Evolutionary conservation across 257 asterid species (phyloP), one percentile per base, ranked within the genome.

Genomic region (Solanum boliviense): DNA sequence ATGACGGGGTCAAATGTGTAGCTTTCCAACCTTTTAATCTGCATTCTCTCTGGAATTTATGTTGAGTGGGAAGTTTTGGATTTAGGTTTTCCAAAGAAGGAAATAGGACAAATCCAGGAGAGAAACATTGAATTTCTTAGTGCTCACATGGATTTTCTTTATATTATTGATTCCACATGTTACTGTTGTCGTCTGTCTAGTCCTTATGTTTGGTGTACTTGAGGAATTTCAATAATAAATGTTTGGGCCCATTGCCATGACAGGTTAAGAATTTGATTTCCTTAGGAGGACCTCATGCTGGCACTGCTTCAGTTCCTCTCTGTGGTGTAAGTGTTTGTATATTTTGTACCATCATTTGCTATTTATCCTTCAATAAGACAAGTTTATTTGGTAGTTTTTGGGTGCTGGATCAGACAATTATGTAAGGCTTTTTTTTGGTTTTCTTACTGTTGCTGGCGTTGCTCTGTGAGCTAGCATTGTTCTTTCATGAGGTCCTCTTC

Each of bases 201-300:
- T n/a, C 16, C 20, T 76, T 70, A 82, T 82, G 65, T 86, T 88
- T 79, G 79, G 65, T 90, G 87, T 67, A 23, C 62, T 78, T 13
- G 87, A 65, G 68, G 79, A 89, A 65, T 74, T 34, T 62, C 70
- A 12, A 25, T 78, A 41, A 44, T 44, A 44, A n/a, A 62, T 20
- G 11, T 48, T 29, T 68, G 39, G 62, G 79, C 7, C 41, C 58
- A 6, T 84, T 72, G 65, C 34, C 60, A 13, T 86, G 82, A 86
- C 92, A 95, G 99, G 98, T 97, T 29, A 94, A 93, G 91, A 97
- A 97, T 87, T 94, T 94, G 34, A 88, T 95, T 70, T 94, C 98
- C 88, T 90, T 96, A 15, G 99, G 98, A 86, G 98, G 99, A 83
- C 99, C 99, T 85, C 99, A 97, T 92, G 98, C 98, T 32, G 99